Evolutionary conservation across 164 flowering plant genomes (phyloP).

Genomic region (Aristolochia californica): DNA sequence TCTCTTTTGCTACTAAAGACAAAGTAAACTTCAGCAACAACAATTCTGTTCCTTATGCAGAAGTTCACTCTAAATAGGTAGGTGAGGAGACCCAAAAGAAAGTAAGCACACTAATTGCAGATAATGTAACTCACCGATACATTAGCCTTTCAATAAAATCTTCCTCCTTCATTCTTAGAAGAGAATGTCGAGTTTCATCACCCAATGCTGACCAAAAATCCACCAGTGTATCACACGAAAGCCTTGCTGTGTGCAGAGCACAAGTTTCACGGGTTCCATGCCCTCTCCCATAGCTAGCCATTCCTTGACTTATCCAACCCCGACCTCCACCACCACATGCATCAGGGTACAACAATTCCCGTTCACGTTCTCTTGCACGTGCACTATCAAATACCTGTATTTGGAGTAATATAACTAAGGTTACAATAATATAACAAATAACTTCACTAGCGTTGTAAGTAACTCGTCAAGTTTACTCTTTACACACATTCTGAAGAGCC

Average conservation of each 20-base stretch:
- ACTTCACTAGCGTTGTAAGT: too few species aligned
- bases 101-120: constrained; percentile 1
- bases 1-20: too few species aligned
- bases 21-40: too few species aligned
- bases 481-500: constrained; percentile 76
- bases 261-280: constrained; percentile 97
- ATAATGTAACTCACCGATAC: constrained; percentile 55
- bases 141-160: constrained; percentile 97
- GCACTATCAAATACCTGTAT: constrained; percentile 91
- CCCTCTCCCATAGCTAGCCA: constrained; percentile 70
- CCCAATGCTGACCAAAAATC: constrained; percentile 98
- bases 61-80: too few species aligned
- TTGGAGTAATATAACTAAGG: too few species aligned
- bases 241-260: constrained; percentile 92
- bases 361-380: constrained; percentile 84
- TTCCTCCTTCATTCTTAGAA: constrained; percentile 92
- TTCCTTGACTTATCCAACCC: constrained; percentile 97
- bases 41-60: too few species aligned
- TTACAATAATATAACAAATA: too few species aligned
- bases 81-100: not conserved
- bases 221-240: constrained; percentile 85
- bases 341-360: constrained; percentile 92
- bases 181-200: constrained; percentile 83
- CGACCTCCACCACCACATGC: constrained; percentile 99
- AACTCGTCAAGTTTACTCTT: not conserved